A percentile compares a stretch with the other conserved stretches of the same genome.
These are phyloP conservation scores for Penicillium longicatenatum DNA, from an alignment of 495 filamentous ascomycete species.

Conservation along the genomic window DNA sequence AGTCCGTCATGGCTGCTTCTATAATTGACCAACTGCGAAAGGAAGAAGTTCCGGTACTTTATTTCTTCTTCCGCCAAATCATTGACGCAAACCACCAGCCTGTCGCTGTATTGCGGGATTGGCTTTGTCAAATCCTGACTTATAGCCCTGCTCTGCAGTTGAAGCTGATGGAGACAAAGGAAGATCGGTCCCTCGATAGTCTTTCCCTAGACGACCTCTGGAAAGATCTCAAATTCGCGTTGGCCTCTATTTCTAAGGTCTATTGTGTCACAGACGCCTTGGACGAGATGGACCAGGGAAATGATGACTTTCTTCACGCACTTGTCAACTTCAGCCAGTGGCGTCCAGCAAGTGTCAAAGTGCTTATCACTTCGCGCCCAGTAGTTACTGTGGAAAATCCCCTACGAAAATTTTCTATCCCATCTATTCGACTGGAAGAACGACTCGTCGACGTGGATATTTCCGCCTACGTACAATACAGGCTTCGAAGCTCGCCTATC, in stretches of 20 bases:
- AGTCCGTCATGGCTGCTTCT: slow-evolving; percentile 73
- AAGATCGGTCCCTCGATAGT: background rate
- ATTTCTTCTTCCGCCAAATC: slow-evolving; percentile 10
- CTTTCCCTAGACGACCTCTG: slow-evolving; percentile 22
- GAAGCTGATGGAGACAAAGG: background rate
- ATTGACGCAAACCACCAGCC: slow-evolving; percentile 6
- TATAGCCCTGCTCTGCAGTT: slow-evolving; percentile 3
- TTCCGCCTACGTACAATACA: background rate
- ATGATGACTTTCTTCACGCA: background rate
- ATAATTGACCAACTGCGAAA: slow-evolving; percentile 31
- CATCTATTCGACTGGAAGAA: background rate
- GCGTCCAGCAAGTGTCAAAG: background rate
- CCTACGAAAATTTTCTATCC: background rate
- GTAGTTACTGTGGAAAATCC: background rate
- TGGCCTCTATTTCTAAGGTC: slow-evolving; percentile 25
- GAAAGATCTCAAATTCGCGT: slow-evolving; percentile 23
- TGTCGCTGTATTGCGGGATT: background rate
- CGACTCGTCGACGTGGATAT: background rate
- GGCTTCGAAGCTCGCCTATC: background rate
- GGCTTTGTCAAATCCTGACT: background rate
- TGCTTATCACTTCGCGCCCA: background rate
- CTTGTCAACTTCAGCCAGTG: background rate
- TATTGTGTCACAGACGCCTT: slow-evolving; percentile 5
- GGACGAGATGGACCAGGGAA: slow-evolving; percentile 7
- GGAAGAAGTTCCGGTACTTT: background rate